Evolutionary conservation across 1,284 basidiomycete genomes (phyloP), one percentile per base, ranked within the genome.

Genomic region (Microbotryum intermedium): DNA sequence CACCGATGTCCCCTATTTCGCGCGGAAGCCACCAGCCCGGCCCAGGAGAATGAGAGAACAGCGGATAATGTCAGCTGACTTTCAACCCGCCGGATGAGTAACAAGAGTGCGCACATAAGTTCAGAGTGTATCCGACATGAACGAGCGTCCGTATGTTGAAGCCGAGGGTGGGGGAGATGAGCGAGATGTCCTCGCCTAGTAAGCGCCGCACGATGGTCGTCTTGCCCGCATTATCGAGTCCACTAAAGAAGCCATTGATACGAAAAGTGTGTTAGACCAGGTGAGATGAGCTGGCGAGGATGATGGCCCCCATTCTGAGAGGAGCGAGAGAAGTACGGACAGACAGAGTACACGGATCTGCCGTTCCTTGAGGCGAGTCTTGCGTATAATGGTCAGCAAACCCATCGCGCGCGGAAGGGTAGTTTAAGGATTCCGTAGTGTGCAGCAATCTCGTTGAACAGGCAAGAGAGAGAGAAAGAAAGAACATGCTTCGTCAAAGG

Each of bases 211-310:
- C 76, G 67, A 98, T 97, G 1, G 94, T 98, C 4, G 95, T 97
- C 79, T 99, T 98, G 55, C 95, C 95, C 1, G 93, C 93, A 74
- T 99, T 98, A 76, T 98, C 95, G 18, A 99, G 83, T n/a, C 95
- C 94, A 53, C 92, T 95, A 73, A 53, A 48, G 42, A 50, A 53
- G 28, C 4, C 28, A 47, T 25, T 13, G 2, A 25, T 13, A 45
- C 7, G 26, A 21, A 46, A 50, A 18, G n/a, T 25, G 18, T 20
- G 30, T 8, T 1, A 13, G 11, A 18, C 11, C 5, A 1, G 2
- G 25, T 21, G 52, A 44, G 25, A 8, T 46, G 25, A 13, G n/a
- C n/a, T 55, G 28, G 25, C 1, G 21, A 46, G 25, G 54, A 30
- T n/a, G 21, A 51, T 16, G 34, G 34, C 34, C 28, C 18, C 13